Base-by-base conservation (phyloP, 2,329 filamentous ascomycete genomes). In the Laburnicola sp. region DNA sequence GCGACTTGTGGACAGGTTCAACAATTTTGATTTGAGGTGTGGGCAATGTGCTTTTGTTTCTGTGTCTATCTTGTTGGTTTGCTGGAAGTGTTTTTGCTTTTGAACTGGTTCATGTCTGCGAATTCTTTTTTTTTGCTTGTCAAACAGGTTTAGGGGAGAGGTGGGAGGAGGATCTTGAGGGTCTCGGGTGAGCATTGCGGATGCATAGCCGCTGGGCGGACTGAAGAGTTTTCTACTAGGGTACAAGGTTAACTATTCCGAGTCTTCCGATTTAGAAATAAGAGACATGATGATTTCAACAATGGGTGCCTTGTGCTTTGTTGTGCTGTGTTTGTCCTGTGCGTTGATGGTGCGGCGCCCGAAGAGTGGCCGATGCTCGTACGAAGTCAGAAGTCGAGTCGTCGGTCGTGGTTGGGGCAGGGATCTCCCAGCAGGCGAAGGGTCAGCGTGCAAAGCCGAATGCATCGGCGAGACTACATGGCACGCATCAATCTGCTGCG, bases 131-230 rank as follows among this genome's bases (percentile, higher is more conserved):
- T 59, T 35, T 54, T 46, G 51, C 57, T 52, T 42, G 22, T 43
- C 45, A 21, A 10, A 9, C 32, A 3, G n/a, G 34, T 48, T 38
- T 11, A 34, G n/a, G 3, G 32, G 31, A 35, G 36, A 9, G 22
- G 32, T 5, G 16, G 21, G 43, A 34, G 22, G 23, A 48, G 37
- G 30, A 48, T 48, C 44, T 36, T 27, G 34, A 45, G 34, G 28
- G 46, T 41, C 26, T 45, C 35, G 38, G 42, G 45, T 58, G 54
- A 61, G 21, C n/a, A 54, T 59, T 59, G 53, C 38, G 47, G 48
- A 53, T 43, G 11, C 40, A 46, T 53, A 65, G 60, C 66, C 67
- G 67, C 67, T 70, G 67, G 54, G 66, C 67, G 67, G 63, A 65
- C 65, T 64, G 56, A 51, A 50, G 49, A 58, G 50, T 60, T 69